phyloP scores from a whole-genome alignment of 805 yeast species.

The Blastobotrys attinorum region DNA sequence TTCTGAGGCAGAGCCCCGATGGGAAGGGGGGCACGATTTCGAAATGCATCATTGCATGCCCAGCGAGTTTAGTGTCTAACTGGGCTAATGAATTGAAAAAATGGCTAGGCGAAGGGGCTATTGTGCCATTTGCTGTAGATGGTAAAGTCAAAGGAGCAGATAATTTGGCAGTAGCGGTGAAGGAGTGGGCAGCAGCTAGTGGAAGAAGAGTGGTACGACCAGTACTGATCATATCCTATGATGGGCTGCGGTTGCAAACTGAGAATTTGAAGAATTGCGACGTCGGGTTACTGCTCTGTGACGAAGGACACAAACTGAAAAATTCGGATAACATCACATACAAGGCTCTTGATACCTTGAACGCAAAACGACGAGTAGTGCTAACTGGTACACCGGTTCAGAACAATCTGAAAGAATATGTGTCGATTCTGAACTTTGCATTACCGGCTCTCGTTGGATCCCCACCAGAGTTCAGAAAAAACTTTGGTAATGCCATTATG shows the following conservation, averaged over 20 bases:
- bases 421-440: conserved; percentile 81
- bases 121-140: conserved; percentile 85
- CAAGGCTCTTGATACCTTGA: conserved; percentile 73
- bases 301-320: conserved; percentile 76
- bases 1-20: conserved; percentile 80
- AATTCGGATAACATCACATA: conserved; percentile 91
- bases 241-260: conserved; percentile 81
- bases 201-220: conserved; percentile 91
- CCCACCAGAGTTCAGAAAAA: conserved; percentile 72
- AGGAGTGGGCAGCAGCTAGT: conserved; percentile 77
- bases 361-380: conserved; percentile 83
- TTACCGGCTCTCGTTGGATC: conserved; percentile 91
- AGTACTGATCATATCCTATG: conserved; percentile 88
- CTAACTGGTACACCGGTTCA: conserved; percentile 96
- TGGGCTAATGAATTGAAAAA: conserved; percentile 96
- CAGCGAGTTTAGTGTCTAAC: conserved; percentile 84
- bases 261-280: conserved; percentile 66
- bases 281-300: conserved; percentile 80
- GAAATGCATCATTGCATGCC: conserved; percentile 90
- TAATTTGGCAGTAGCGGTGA: conserved; percentile 60
- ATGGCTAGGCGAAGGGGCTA: conserved; percentile 90
- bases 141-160: conserved; percentile 70
- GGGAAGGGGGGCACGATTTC: conserved; percentile 73
- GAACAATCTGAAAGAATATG: conserved; percentile 89
- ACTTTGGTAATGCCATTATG: conserved; percentile 73